phyloP scores from a whole-genome alignment of 2,329 filamentous ascomycete species.

The Chaetomiaceae sp. region DNA sequence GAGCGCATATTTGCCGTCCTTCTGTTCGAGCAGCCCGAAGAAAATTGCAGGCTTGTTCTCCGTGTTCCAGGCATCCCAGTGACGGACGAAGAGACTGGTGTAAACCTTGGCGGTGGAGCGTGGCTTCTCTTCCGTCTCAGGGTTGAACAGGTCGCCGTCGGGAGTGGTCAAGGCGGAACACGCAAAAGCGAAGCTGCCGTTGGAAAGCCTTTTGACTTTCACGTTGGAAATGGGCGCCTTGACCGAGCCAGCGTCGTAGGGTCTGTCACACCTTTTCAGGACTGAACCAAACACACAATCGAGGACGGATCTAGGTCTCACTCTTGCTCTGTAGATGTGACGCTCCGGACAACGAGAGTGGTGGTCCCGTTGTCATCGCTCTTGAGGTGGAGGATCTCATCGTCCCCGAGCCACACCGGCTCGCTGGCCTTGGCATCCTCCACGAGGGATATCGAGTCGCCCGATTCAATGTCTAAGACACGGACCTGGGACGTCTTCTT shows the following conservation, averaged over 20 bases:
- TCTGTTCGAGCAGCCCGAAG: conserved; percentile 56
- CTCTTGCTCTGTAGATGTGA: conserved; percentile 32
- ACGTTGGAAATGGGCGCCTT: conserved; percentile 52
- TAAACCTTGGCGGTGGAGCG: conserved; percentile 65
- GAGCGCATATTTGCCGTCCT: conserved; percentile 36
- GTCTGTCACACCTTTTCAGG: conserved; percentile 25
- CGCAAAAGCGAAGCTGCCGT: conserved; percentile 47
- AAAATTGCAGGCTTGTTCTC: conserved; percentile 67
- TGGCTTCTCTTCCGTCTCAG: conserved; percentile 52
- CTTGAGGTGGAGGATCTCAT: conserved; percentile 53
- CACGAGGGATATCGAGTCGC: conserved; percentile 59
- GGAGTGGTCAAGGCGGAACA: conserved; percentile 60
- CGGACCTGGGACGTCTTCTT: conserved; percentile 60
- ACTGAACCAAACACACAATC: not conserved
- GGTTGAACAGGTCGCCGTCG: conserved; percentile 63
- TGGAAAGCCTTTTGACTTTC: conserved; percentile 47
- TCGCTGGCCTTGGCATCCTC: conserved; percentile 61
- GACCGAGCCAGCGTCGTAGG: conserved; percentile 43
- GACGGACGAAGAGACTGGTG: conserved; percentile 67
- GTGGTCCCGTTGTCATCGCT: conserved; percentile 42
- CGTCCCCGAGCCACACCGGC: conserved; percentile 68
- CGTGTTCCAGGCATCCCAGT: conserved; percentile 74
- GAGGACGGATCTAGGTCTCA: conserved; percentile 27
- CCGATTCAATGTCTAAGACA: conserved; percentile 61
- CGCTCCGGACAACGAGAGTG: conserved; percentile 38